Evolutionary conservation across 2,329 filamentous ascomycete species (phyloP), one percentile per base, ranked within the genome.

Genomic region (Didymellaceae sp.): DNA sequence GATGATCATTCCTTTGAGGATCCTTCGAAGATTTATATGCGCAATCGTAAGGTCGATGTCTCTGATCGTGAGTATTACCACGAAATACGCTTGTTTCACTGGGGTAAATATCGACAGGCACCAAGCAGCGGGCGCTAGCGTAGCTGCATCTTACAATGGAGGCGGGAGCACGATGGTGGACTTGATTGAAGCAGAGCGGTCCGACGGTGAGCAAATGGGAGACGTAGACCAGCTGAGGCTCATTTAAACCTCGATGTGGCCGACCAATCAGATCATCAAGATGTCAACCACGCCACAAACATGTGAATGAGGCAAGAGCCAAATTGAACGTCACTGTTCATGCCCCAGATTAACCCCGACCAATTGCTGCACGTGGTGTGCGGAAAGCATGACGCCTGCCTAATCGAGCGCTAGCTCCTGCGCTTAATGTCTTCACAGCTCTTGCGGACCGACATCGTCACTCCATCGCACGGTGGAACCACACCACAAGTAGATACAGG

Each of bases 161-260:
- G 37, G 31, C 25, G 53, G 34, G 32, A 47, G 42, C 21, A 31
- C 30, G 37, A 30, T 26, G 25, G 24, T 37, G 32, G 26, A 34
- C 31, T 38, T 52, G 45, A 54, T 51, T 54, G 18, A 44, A 32
- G 20, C 33, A 31, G 37, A 43, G 45, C 58, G 55, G 55, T 35
- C 53, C 55, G 55, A 58, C 47, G 52, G 37, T 40, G 43, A 37
- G 37, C 59, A 46, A 62, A 62, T 60, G 21, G n/a, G 25, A 30
- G n/a, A 6, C 45, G 21, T 16, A 10, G n/a, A 13, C 17, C 47
- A 47, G 44, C 39, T 55, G 57, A 55, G 51, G 31, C 51, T 58
- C 53, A 58, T 55, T 49, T 58, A 42, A 30, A 44, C 6, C 39
- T 32, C 41, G 41, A 22, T 16, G n/a, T 26, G 26, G 33, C 22